These are phyloP conservation scores for Sphaerulina vaccinii DNA, from an alignment of 2,329 filamentous ascomycete genomes.

Conservation along the genomic window DNA sequence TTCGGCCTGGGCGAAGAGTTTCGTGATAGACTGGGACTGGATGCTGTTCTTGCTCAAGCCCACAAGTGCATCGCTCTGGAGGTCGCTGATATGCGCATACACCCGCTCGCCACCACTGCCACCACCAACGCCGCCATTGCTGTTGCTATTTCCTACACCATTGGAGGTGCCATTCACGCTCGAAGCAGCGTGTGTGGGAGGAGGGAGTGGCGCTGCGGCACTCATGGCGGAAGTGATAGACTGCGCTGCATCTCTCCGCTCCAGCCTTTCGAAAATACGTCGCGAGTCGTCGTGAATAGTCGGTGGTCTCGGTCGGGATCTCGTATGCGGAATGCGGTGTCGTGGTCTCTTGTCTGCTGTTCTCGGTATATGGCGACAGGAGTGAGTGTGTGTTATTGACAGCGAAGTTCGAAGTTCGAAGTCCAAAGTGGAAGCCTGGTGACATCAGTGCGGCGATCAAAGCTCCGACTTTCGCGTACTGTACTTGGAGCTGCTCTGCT, in stretches of 20 bases:
- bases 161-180: not conserved
- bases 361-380: too few species aligned
- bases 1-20: conserved; percentile 44
- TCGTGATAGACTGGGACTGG: conserved; percentile 26
- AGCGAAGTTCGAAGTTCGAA: too few species aligned
- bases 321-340: not conserved
- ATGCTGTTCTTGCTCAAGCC: conserved; percentile 29
- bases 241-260: conserved; percentile 6
- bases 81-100: conserved; percentile 45
- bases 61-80: conserved; percentile 42
- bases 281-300: too few species aligned
- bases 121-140: not conserved
- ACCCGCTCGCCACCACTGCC: conserved; percentile 26
- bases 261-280: not conserved
- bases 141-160: not conserved
- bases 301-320: too few species aligned
- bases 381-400: too few species aligned
- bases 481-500: too few species aligned
- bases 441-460: too few species aligned
- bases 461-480: too few species aligned
- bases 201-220: conserved; percentile 4
- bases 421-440: too few species aligned
- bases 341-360: too few species aligned
- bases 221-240: conserved; percentile 13
- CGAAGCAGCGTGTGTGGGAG: not conserved